Conservation (phyloP, 163 green algal species). For the Volvox carteri region DNA sequence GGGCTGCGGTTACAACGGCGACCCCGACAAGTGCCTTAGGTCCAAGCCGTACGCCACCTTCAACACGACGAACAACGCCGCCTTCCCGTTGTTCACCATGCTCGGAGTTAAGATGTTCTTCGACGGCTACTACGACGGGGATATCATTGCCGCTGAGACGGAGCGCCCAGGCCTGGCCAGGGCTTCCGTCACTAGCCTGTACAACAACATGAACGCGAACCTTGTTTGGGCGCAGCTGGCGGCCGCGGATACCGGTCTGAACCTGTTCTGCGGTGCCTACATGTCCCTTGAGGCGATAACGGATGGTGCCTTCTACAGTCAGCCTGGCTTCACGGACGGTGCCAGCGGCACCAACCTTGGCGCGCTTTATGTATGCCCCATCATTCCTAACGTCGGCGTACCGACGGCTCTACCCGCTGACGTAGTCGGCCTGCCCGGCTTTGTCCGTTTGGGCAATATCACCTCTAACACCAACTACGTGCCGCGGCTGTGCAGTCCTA, state of each 20-base stretch:
- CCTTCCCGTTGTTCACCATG: slow-evolving; percentile 33
- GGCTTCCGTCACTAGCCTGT: slow-evolving; percentile 1
- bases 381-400: not conserved
- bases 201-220: not conserved
- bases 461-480: not conserved
- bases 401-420: not conserved
- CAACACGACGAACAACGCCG: slow-evolving; percentile 48
- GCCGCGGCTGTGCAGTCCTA: slow-evolving; percentile 9
- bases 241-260: not conserved
- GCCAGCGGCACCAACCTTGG: slow-evolving; percentile 4
- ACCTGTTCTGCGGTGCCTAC: slow-evolving; percentile 18
- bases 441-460: slow-evolving; percentile 15
- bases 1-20: not conserved
- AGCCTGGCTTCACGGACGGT: not conserved
- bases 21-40: not conserved
- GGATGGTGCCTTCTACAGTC: not conserved
- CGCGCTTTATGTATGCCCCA: slow-evolving; percentile 32
- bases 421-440: slow-evolving; percentile 26
- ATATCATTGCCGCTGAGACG: not conserved
- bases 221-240: slow-evolving; percentile 4
- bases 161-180: not conserved
- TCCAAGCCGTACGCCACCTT: not conserved
- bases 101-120: slow-evolving; percentile 53
- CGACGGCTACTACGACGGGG: slow-evolving; percentile 3
- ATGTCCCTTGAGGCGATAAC: slow-evolving; percentile 24